Evolutionary conservation across 1,139 yeast genomes (phyloP).

Genomic region (Saccharomyces hybrid): DNA sequence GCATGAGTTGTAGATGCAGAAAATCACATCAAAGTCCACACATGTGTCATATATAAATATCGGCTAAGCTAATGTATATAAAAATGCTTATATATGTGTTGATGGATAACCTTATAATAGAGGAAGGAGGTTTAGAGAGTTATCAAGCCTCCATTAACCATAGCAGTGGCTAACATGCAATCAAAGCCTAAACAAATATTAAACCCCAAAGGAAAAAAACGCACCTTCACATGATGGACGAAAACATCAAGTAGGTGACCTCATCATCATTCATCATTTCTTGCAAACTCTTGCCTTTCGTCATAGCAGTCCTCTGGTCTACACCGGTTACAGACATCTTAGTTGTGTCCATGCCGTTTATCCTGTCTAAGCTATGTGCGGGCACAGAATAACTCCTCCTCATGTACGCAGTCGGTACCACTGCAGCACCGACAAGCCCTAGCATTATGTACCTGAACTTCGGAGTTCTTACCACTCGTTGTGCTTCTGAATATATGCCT

Average conservation of each 20-base stretch:
- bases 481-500: conserved; percentile 23
- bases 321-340: conserved; percentile 2
- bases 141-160: background rate
- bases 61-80: background rate
- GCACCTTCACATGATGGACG: conserved; percentile 21
- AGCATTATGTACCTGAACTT: conserved; percentile 20
- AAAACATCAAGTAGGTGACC: conserved; percentile 20
- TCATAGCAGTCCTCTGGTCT: background rate
- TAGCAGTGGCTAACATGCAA: background rate
- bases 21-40: background rate
- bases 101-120: background rate
- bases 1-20: background rate
- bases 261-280: conserved; percentile 18
- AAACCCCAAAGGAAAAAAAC: background rate
- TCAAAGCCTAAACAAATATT: background rate
- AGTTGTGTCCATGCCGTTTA: conserved; percentile 2
- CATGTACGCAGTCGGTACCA: conserved; percentile 24
- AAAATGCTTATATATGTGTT: background rate
- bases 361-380: conserved; percentile 3
- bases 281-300: conserved; percentile 3
- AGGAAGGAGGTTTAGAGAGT: background rate
- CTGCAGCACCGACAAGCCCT: conserved; percentile 24
- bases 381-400: conserved; percentile 13
- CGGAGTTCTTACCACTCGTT: conserved; percentile 19
- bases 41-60: background rate